These are phyloP conservation scores for Zhuliangozyma blackwelliae DNA, from an alignment of 1,139 yeast species.

Conservation along the genomic window DNA sequence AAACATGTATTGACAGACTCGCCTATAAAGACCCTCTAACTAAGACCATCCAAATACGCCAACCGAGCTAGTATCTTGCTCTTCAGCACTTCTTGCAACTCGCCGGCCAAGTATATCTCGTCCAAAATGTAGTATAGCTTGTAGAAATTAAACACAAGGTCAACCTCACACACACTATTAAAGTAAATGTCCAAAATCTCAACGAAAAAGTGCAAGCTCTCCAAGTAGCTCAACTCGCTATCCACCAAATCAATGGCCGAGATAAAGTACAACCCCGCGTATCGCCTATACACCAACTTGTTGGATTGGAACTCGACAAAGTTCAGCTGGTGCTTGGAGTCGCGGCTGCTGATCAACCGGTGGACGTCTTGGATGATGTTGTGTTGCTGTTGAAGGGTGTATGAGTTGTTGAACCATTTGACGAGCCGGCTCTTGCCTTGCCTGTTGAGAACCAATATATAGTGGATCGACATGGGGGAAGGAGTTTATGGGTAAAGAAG, in stretches of 20 bases:
- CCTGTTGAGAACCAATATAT: constrained; percentile 75
- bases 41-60: constrained; percentile 43
- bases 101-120: constrained; percentile 76
- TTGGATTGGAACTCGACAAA: constrained; percentile 71
- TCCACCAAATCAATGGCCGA: constrained; percentile 73
- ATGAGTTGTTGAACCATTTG: constrained; percentile 61
- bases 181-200: constrained; percentile 85
- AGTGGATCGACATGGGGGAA: constrained; percentile 64
- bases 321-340: constrained; percentile 76
- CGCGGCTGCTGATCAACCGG: constrained; percentile 74
- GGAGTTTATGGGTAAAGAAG: no score
- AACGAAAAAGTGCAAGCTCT: constrained; percentile 82
- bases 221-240: constrained; percentile 76
- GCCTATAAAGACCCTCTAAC: constrained; percentile 14
- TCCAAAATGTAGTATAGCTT: constrained; percentile 68
- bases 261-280: constrained; percentile 87
- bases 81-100: constrained; percentile 70
- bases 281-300: constrained; percentile 80
- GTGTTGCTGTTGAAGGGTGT: constrained; percentile 44
- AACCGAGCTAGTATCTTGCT: constrained; percentile 51
- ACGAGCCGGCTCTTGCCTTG: constrained; percentile 91
- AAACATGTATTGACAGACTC: constrained; percentile 12
- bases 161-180: constrained; percentile 90
- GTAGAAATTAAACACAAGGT: constrained; percentile 76
- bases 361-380: constrained; percentile 69